A percentile compares a stretch with the other conserved stretches of the same genome.
phyloP scores from a whole-genome alignment of 2,329 filamentous ascomycete species.

The Cercospora nicotianae region DNA sequence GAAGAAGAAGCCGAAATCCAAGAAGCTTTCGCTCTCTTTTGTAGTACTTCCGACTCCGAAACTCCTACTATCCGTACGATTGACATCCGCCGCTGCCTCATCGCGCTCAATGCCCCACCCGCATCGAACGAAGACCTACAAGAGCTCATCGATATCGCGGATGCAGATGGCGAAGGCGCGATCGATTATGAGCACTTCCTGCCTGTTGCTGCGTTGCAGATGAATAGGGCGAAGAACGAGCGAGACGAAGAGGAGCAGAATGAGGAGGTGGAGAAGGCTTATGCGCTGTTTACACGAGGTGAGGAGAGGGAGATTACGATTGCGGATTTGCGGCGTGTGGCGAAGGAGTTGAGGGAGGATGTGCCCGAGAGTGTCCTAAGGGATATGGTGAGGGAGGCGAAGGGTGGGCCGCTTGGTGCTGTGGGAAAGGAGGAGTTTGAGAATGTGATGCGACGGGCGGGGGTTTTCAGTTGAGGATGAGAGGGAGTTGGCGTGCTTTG shows the following conservation, averaged over 20 bases:
- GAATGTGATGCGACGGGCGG: conserved; percentile 79
- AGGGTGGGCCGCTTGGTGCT: conserved; percentile 72
- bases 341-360: conserved; percentile 77
- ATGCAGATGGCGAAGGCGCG: conserved; percentile 77
- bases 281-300: conserved; percentile 70
- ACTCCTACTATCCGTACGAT: conserved; percentile 45
- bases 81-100: conserved; percentile 51
- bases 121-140: conserved; percentile 64
- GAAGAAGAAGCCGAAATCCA: conserved; percentile 86
- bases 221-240: conserved; percentile 52
- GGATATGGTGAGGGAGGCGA: conserved; percentile 96
- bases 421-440: conserved; percentile 81
- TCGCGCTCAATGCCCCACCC: conserved; percentile 76
- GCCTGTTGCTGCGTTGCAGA: conserved; percentile 81
- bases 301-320: conserved; percentile 70
- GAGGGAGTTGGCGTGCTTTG: background rate
- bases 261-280: conserved; percentile 78
- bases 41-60: conserved; percentile 57
- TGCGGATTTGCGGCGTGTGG: conserved; percentile 73
- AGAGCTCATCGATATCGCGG: conserved; percentile 77
- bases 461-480: conserved; percentile 68
- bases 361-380: conserved; percentile 78
- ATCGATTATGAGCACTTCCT: conserved; percentile 80
- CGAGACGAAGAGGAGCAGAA: conserved; percentile 51
- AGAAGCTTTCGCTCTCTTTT: conserved; percentile 84